Evolutionary conservation across 768 basidiomycete genomes (phyloP).

Genomic region (Suillus ampliporus): DNA sequence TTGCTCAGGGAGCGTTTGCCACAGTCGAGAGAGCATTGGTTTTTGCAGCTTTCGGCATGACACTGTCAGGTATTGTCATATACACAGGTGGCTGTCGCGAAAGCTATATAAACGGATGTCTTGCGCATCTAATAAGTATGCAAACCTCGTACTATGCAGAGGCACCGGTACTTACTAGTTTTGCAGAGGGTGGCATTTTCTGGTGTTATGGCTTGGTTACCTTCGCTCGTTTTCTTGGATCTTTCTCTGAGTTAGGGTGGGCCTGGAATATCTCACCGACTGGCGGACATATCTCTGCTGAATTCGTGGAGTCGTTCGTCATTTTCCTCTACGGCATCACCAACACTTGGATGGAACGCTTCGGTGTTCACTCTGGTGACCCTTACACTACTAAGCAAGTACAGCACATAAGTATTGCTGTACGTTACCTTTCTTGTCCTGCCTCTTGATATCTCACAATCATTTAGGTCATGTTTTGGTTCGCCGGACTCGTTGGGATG

Average conservation of each 20-base stretch:
- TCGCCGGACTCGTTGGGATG: constrained; percentile 89
- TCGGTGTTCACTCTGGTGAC: constrained; percentile 79
- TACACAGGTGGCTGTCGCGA: constrained; percentile 90
- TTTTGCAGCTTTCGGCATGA: constrained; percentile 69
- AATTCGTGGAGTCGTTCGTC: constrained; percentile 77
- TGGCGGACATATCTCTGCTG: constrained; percentile 60
- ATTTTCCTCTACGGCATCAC: constrained; percentile 90
- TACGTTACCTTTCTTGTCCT: constrained; percentile 38
- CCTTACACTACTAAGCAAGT: constrained; percentile 91
- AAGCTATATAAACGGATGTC: constrained; percentile 78
- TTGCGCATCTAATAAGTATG: constrained; percentile 92
- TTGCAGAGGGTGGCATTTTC: constrained; percentile 86
- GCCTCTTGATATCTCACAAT: background rate
- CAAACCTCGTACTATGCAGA: background rate
- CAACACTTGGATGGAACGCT: constrained; percentile 98
- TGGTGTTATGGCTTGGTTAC: constrained; percentile 89
- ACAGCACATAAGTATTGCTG: constrained; percentile 94
- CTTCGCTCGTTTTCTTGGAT: constrained; percentile 94
- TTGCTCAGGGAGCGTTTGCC: constrained; percentile 56
- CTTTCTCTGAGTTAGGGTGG: constrained; percentile 88
- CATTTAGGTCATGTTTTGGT: constrained; percentile 87
- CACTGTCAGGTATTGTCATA: constrained; percentile 72
- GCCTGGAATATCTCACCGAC: constrained; percentile 85
- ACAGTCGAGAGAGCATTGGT: constrained; percentile 68
- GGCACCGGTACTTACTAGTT: constrained; percentile 1